Evolutionary conservation across 2,329 filamentous ascomycete genomes (phyloP).

Genomic region (Colletotrichum sp.): DNA sequence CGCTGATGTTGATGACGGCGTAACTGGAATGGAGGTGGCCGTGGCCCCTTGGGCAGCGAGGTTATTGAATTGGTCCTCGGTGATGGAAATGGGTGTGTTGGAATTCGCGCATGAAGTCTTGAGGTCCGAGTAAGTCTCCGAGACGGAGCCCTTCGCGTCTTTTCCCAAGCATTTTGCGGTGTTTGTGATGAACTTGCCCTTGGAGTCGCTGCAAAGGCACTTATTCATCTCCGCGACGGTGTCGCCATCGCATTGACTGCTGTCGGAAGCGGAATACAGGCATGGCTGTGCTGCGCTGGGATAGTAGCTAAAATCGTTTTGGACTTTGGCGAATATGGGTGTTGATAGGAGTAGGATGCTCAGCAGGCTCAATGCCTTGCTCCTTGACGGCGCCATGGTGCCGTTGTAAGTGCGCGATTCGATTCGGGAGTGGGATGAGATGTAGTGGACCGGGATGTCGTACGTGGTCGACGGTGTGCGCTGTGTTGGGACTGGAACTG

Average conservation of each 20-base stretch:
- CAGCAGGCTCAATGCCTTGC: conserved; percentile 21
- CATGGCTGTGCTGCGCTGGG: conserved; percentile 47
- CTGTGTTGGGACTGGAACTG: neutral
- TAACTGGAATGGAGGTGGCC: conserved; percentile 15
- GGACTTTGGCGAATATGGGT: conserved; percentile 26
- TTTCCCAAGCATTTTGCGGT: conserved; percentile 51
- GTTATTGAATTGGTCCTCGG: conserved; percentile 44
- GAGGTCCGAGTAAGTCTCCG: conserved; percentile 49
- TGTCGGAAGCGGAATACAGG: conserved; percentile 43
- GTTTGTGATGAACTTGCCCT: conserved; percentile 51
- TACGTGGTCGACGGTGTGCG: neutral
- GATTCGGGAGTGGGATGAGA: rapidly evolving
- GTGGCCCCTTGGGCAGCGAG: conserved; percentile 19
- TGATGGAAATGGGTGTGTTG: conserved; percentile 46
- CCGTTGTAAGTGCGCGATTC: neutral
- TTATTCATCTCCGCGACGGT: conserved; percentile 46
- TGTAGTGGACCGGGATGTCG: neutral
- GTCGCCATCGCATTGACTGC: conserved; percentile 44
- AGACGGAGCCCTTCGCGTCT: conserved; percentile 39
- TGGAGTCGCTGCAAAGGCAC: conserved; percentile 54
- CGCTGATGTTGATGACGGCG: conserved; percentile 23
- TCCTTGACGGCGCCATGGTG: conserved; percentile 6
- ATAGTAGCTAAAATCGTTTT: conserved; percentile 49
- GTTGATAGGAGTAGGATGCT: conserved; percentile 27
- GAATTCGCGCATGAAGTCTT: conserved; percentile 47